phyloP scores from a whole-genome alignment of 2,329 filamentous ascomycete species.

The Claviceps arundinis region DNA sequence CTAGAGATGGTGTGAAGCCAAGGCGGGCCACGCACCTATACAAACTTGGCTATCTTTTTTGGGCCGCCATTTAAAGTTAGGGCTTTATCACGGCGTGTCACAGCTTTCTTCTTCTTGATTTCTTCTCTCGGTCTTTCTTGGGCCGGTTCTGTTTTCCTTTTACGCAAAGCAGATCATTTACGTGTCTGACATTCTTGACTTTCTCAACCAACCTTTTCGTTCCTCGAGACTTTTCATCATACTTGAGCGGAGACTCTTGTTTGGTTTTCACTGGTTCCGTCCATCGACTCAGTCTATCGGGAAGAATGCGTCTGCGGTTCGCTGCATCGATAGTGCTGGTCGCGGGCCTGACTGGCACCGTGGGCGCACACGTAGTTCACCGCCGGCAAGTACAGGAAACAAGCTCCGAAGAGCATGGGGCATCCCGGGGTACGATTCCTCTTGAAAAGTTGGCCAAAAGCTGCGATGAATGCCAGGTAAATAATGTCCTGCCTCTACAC shows the following conservation, averaged over 20 bases:
- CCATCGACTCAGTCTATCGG: not conserved
- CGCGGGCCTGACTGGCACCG: not conserved
- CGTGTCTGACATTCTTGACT: no score
- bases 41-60: not conserved
- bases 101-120: no score
- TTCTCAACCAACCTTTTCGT: no score
- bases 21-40: not conserved
- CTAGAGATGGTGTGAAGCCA: not conserved
- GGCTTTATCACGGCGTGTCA: no score
- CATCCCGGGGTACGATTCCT: not conserved
- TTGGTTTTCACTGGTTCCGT: not conserved
- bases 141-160: no score
- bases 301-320: not conserved
- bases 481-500: not conserved
- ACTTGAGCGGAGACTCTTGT: not conserved
- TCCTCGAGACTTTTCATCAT: no score
- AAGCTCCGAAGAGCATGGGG: not conserved
- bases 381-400: slow-evolving; percentile 1
- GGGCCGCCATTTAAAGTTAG: not conserved
- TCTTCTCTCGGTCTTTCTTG: no score
- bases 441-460: not conserved
- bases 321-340: not conserved
- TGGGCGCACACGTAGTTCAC: not conserved
- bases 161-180: no score
- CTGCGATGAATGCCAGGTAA: slow-evolving; percentile 6